These are phyloP conservation scores for Biscogniauxia marginata DNA, from an alignment of 2,329 filamentous ascomycete genomes.

Conservation along the genomic window DNA sequence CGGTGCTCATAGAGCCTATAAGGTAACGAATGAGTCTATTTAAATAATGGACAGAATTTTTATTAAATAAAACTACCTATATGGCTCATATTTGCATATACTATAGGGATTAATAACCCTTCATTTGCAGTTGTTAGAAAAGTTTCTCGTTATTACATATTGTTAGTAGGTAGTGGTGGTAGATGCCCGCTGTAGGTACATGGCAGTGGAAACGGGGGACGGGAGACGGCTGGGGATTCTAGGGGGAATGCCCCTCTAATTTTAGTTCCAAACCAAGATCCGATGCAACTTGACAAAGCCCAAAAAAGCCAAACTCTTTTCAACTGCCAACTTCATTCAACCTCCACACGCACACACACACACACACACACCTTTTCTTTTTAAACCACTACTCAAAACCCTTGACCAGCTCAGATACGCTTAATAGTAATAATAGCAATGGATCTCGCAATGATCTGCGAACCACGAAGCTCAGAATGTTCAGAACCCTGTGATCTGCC, in stretches of 20 bases:
- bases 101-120: too few relatives aligned
- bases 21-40: too few relatives aligned
- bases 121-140: too few relatives aligned
- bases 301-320: background rate
- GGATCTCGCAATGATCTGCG: background rate
- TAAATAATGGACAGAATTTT: too few relatives aligned
- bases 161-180: too few relatives aligned
- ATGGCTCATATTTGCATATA: too few relatives aligned
- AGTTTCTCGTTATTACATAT: too few relatives aligned
- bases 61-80: too few relatives aligned
- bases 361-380: background rate
- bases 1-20: background rate
- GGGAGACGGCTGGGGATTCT: too few relatives aligned
- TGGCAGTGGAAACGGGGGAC: too few relatives aligned
- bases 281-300: background rate
- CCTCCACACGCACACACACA: background rate
- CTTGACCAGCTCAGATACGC: background rate
- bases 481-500: background rate
- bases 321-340: background rate
- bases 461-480: background rate
- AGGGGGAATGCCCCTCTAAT: background rate
- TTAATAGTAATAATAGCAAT: background rate
- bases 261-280: background rate
- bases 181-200: too few relatives aligned
- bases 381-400: background rate